Conservation (phyloP, 2,329 filamentous ascomycete genomes). For the Colletotrichum truncatum region DNA sequence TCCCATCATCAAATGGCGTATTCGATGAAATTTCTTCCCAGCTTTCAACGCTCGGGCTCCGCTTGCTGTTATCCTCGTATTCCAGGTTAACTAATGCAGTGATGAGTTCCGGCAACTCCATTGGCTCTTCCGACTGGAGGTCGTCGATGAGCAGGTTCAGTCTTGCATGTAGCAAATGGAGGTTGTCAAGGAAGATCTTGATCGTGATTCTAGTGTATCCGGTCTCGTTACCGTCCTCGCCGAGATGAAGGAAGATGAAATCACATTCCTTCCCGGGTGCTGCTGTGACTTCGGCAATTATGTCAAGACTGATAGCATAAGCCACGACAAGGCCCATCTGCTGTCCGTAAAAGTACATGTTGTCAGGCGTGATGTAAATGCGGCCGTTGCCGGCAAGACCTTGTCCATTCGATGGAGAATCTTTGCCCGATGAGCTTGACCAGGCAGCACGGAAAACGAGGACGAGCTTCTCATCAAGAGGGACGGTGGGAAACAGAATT, state of each 20-base stretch:
- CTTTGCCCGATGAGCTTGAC: conserved; percentile 61
- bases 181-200: conserved; percentile 91
- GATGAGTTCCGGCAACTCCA: conserved; percentile 75
- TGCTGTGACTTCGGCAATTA: conserved; percentile 88
- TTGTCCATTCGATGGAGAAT: conserved; percentile 47
- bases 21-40: conserved; percentile 83
- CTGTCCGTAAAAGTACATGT: conserved; percentile 97
- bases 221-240: conserved; percentile 68
- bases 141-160: conserved; percentile 88
- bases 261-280: conserved; percentile 92
- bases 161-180: conserved; percentile 82
- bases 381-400: conserved; percentile 74
- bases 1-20: conserved; percentile 68
- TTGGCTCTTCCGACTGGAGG: conserved; percentile 75
- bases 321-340: conserved; percentile 91
- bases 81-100: conserved; percentile 80
- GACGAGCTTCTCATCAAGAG: conserved; percentile 81
- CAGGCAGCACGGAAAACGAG: conserved; percentile 94
- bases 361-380: conserved; percentile 85
- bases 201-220: conserved; percentile 81
- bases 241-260: conserved; percentile 85
- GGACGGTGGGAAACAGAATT: conserved; percentile 85
- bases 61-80: conserved; percentile 63
- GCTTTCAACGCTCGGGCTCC: conserved; percentile 82
- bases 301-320: conserved; percentile 77